These are phyloP conservation scores for Aspergillus proliferans DNA, from an alignment of 2,329 filamentous ascomycete genomes.

Conservation along the genomic window DNA sequence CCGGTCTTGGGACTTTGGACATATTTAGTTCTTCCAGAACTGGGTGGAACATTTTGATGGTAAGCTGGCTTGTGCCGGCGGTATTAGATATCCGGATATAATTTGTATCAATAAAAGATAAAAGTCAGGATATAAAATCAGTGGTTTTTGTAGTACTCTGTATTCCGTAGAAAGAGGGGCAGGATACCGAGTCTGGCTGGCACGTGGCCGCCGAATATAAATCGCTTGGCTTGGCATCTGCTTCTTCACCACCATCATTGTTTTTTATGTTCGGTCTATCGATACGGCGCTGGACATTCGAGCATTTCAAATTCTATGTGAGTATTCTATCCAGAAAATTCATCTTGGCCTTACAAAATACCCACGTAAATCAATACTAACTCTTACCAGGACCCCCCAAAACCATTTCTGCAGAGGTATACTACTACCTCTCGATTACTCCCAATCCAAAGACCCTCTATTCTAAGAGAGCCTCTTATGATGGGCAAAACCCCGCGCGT, in stretches of 20 bases:
- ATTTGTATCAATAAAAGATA: not conserved
- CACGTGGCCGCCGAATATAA: too few relatives aligned
- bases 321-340: too few relatives aligned
- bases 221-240: too few relatives aligned
- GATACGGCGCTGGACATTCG: too few relatives aligned
- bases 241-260: too few relatives aligned
- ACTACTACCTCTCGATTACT: not conserved
- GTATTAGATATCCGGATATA: slow-evolving; percentile 2
- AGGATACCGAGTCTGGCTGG: too few relatives aligned
- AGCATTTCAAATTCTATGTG: too few relatives aligned
- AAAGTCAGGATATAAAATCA: too few relatives aligned
- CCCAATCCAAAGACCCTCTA: not conserved
- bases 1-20: not conserved
- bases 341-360: too few relatives aligned
- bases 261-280: too few relatives aligned
- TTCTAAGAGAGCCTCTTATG: not conserved
- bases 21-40: not conserved
- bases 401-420: not conserved
- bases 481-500: slow-evolving; percentile 43
- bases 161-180: too few relatives aligned
- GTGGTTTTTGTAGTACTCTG: too few relatives aligned
- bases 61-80: not conserved
- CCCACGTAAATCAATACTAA: not conserved
- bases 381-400: not conserved
- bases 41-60: not conserved